Evolutionary conservation across 768 basidiomycete genomes (phyloP), one percentile per base, ranked within the genome.

Genomic region (Trametes punicea): DNA sequence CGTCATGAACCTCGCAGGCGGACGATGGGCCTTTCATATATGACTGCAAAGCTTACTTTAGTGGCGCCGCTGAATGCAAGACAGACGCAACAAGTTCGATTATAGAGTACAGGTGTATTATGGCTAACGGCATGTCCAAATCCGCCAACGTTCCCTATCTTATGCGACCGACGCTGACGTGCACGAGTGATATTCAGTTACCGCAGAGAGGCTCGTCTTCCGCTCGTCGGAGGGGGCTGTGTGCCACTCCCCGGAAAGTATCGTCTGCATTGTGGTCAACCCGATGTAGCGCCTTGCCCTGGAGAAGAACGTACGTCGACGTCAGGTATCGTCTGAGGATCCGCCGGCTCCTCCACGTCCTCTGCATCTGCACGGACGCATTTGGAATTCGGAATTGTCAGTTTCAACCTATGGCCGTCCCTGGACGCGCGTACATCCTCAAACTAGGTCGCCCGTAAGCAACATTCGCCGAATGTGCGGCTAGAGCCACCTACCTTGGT

Each of bases 341-440:
- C 18, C 23, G 18, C 13, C 11, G 42, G 42, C 25, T 25, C 23
- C 21, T 42, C 51, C 29, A 9, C 40, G 21, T 11, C 26, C 25
- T 39, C 36, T 16, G 18, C 15, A 13, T 39, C 55, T 7, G 38
- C 51, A 25, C 55, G 53, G 21, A 57, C 31, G 36, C 59, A 61
- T 27, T 55, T 58, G 33, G 56, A 51, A 48, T 71, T 72, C 15
- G 88, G 88, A 62, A 88, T 88, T 69, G 81, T 80, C 64, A 90
- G 68, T 57, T 77, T 78, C 29, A 90, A 76, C 55, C 74, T 76
- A 58, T 78, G 78, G 56, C 78, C 78, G 55, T 83, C 81, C 78
- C 85, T 84, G 29, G 81, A 77, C 6, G 85, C 86, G 45, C 77
- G 80, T 54, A 90, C 78, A 65, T 90, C 87, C 64, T 87, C 85